Base-by-base conservation (phyloP, 2,329 filamentous ascomycete genomes). In the Colletotrichum acutatum region DNA sequence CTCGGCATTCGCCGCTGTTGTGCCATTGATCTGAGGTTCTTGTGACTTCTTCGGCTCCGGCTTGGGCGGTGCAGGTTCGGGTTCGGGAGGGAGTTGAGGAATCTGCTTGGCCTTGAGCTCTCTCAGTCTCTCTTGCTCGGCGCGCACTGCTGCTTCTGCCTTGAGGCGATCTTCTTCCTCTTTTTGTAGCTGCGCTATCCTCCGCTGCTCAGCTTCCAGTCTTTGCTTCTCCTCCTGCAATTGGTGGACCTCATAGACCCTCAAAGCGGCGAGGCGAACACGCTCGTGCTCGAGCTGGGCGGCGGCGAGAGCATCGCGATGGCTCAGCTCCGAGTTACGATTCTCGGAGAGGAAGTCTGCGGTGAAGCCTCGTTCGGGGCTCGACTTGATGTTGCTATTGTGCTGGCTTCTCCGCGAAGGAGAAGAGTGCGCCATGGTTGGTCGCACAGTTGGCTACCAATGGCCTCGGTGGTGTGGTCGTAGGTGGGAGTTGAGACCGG, bases 231-330 rank as follows among this genome's bases (percentile, higher is more conserved):
- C 83, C 74, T 86, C 82, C 64, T 86, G 80, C 19, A 86, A 77
- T 71, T 86, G 82, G 71, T 90, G 83, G 53, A 87, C 80, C 71
- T 87, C 81, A 68, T 84, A 87, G 7, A 86, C 86, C 19, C 84
- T 82, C 46, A 89, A 79, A 8, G 88, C 88, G 34, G 82, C 82
- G 66, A 86, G 82, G 32, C 88, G 87, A 12, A 96, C 88, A 32
- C 89, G 87, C 49, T 93, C 89, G 79, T 95, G 93, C 78, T 92
- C 89, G 16, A 86, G 86, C 61, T 90, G 90, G 4, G 92, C 92
- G 59, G 89, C 88, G 58, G 89, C 89, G 19, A 96, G 87, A 16
- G 92, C 92, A 76, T 91, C 88, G 71, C 88, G 87, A 78, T 94
- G 92, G 68, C 85, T 86, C 62, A 88, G 84, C 78, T 92, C 91